Evolutionary conservation across 176 grass and related monocot genomes (phyloP).

Genomic region (Lolium perenne): DNA sequence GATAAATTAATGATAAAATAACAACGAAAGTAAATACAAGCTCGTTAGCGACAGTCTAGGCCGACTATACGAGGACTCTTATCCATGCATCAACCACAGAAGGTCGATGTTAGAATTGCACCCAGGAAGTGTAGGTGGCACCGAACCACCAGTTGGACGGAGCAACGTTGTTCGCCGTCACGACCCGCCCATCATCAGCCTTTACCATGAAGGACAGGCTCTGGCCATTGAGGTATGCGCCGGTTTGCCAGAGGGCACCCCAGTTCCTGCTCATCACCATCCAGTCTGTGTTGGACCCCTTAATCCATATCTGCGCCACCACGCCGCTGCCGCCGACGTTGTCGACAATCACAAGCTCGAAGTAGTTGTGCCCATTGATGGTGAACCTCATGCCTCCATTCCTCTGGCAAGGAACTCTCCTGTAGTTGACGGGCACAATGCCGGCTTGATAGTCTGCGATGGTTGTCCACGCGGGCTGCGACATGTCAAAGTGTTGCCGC

Average conservation of each 20-base stretch:
- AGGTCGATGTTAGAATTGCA: not conserved
- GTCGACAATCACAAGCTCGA: slow-evolving; percentile 39
- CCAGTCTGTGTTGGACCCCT: slow-evolving; percentile 19
- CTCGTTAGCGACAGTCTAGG: too few species aligned
- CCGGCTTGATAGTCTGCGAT: slow-evolving; percentile 37
- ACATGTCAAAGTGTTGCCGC: slow-evolving; percentile 72
- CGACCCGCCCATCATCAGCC: slow-evolving; percentile 29
- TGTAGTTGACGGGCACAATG: slow-evolving; percentile 41
- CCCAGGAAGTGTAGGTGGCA: not conserved
- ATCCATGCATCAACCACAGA: too few species aligned
- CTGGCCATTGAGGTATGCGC: slow-evolving; percentile 43
- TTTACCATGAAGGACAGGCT: slow-evolving; percentile 40
- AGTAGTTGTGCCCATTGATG: slow-evolving; percentile 47
- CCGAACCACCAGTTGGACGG: not conserved
- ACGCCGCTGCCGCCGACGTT: slow-evolving; percentile 54
- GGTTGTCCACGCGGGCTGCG: slow-evolving; percentile 63
- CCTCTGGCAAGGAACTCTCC: slow-evolving; percentile 39
- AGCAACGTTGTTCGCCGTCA: not conserved
- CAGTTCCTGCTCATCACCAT: slow-evolving; percentile 53
- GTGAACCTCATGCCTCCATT: slow-evolving; percentile 47
- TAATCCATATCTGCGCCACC: slow-evolving; percentile 40
- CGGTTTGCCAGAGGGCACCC: slow-evolving; percentile 52
- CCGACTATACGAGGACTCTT: too few species aligned
- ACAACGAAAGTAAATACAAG: too few species aligned
- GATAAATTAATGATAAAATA: too few species aligned